Conservation (phyloP, 176 grass and related monocot genomes). For the Carex cristatella region DNA sequence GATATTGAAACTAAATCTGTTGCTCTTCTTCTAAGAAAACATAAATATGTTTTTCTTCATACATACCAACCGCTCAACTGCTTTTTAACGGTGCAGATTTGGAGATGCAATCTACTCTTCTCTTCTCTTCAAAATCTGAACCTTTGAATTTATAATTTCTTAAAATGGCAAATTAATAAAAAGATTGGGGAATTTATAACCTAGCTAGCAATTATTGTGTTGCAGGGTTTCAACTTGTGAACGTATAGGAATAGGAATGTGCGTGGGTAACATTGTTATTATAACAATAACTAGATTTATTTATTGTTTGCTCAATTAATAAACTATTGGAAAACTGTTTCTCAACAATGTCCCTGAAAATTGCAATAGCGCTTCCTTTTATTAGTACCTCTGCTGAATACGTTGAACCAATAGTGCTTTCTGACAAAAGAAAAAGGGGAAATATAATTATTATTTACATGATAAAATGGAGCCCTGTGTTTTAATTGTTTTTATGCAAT, state of each 20-base stretch:
- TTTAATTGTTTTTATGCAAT: neutral
- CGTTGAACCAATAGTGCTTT: neutral
- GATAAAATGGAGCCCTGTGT: neutral
- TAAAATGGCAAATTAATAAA: no score
- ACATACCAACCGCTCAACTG: no score
- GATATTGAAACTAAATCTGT: no score
- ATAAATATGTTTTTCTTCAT: no score
- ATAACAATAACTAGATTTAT: neutral
- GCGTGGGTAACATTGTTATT: neutral
- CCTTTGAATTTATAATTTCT: no score
- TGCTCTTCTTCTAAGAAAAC: no score
- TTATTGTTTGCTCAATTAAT: neutral
- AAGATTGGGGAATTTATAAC: neutral
- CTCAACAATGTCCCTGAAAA: neutral
- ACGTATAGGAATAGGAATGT: neutral
- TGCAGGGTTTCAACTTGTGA: neutral
- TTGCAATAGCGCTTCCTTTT: neutral
- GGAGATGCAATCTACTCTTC: no score
- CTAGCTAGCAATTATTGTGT: neutral
- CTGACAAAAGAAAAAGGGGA: neutral
- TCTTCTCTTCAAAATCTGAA: no score
- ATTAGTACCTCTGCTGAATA: neutral
- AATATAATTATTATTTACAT: neutral
- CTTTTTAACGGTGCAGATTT: no score
- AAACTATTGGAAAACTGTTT: constrained; percentile 3